Conservation (phyloP, 768 basidiomycete species). For the Nidula microcarpa region DNA sequence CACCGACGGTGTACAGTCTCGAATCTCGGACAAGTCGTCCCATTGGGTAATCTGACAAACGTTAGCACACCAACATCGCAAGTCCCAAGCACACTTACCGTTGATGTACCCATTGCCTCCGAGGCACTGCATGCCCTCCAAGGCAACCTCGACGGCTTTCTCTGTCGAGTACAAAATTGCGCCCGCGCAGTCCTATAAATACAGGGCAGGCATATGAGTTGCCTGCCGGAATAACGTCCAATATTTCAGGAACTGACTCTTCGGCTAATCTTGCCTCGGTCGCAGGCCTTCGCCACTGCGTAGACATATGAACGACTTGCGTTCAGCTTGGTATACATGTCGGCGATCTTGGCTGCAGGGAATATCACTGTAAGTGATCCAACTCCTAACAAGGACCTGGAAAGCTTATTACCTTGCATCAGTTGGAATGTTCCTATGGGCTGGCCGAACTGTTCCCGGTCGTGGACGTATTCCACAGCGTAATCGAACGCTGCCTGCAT, state of each 20-base stretch:
- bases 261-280: conserved; percentile 73
- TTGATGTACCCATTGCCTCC: conserved; percentile 98
- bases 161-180: conserved; percentile 94
- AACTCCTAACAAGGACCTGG: conserved; percentile 5
- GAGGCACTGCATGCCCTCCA: conserved; percentile 90
- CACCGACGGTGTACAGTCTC: conserved; percentile 88
- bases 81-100: conserved; percentile 37
- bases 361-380: conserved; percentile 7
- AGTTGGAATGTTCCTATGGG: conserved; percentile 89
- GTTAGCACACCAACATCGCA: conserved; percentile 1
- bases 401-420: conserved; percentile 74
- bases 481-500: conserved; percentile 94
- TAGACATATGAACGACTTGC: conserved; percentile 91
- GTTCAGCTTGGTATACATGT: conserved; percentile 93
- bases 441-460: conserved; percentile 87
- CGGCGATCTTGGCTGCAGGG: conserved; percentile 68
- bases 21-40: conserved; percentile 88
- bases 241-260: conserved; percentile 44
- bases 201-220: neutral
- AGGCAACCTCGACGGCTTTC: conserved; percentile 83
- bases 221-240: neutral
- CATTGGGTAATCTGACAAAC: conserved; percentile 73
- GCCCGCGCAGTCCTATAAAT: conserved; percentile 83
- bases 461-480: conserved; percentile 87
- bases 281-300: conserved; percentile 87